A percentile compares a stretch with the other conserved stretches of the same genome.
phyloP scores from a whole-genome alignment of 2,329 filamentous ascomycete genomes.

The Byssoonygena ceratinophila region DNA sequence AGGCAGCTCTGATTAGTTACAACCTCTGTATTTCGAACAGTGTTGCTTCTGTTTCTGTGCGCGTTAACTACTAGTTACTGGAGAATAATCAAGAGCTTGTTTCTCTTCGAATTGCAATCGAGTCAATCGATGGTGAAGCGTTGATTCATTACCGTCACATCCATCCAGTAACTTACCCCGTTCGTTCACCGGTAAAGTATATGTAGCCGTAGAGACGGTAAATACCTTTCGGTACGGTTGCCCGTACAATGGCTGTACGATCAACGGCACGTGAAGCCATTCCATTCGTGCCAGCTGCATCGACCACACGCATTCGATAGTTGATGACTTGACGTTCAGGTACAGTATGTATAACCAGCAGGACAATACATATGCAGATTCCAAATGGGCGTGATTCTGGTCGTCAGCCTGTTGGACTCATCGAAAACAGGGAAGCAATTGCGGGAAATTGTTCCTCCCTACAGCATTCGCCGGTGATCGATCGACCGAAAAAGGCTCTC shows the following conservation, averaged over 20 bases:
- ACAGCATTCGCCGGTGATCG: too few relatives aligned
- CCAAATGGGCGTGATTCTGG: background rate
- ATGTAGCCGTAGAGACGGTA: background rate
- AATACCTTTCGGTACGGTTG: background rate
- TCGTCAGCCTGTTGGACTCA: background rate
- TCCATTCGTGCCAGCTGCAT: background rate
- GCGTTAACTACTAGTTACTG: too few relatives aligned
- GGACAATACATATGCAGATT: background rate
- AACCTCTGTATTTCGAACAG: background rate
- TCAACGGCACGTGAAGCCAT: slow-evolving; percentile 1
- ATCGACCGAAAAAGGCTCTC: too few relatives aligned
- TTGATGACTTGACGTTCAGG: too few relatives aligned
- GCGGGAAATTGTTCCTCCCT: too few relatives aligned
- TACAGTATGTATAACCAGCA: too few relatives aligned
- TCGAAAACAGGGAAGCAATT: background rate
- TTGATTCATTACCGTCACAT: background rate
- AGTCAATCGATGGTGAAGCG: too few relatives aligned
- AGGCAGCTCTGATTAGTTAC: background rate
- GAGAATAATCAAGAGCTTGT: too few relatives aligned
- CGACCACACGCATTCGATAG: background rate
- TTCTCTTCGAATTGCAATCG: too few relatives aligned
- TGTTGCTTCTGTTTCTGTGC: too few relatives aligned
- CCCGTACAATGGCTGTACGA: background rate
- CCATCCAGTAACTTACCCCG: background rate
- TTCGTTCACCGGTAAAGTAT: slow-evolving; percentile 1